These are phyloP conservation scores for Sordaria brevicollis DNA, from an alignment of 495 filamentous ascomycete genomes.

Conservation along the genomic window DNA sequence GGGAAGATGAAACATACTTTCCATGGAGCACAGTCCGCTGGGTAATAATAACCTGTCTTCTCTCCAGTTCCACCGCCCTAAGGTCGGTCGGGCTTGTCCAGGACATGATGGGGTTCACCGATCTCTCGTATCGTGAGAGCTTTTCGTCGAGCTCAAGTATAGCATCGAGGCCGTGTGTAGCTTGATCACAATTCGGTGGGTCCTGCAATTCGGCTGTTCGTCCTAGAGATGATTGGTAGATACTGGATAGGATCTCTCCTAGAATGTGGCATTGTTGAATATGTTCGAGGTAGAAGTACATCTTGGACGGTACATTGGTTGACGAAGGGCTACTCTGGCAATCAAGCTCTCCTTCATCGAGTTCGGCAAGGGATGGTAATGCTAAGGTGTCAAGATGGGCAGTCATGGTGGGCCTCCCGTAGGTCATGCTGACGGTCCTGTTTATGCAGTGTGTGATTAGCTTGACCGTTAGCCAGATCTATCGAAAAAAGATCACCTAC, in stretches of 20 bases:
- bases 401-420: slow-evolving; percentile 37
- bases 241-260: slow-evolving; percentile 30
- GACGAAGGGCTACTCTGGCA: neutral
- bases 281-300: slow-evolving; percentile 31
- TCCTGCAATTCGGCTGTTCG: slow-evolving; percentile 4
- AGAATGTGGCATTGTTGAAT: slow-evolving; percentile 35
- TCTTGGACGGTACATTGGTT: slow-evolving; percentile 3
- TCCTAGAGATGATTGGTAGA: slow-evolving; percentile 32
- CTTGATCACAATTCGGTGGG: slow-evolving; percentile 5
- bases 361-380: slow-evolving; percentile 15
- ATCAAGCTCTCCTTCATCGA: slow-evolving; percentile 6
- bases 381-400: slow-evolving; percentile 25
- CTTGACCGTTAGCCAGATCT: too few species aligned
- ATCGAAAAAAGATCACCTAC: slow-evolving; percentile 16
- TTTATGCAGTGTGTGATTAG: neutral
- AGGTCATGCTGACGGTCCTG: slow-evolving; percentile 41
- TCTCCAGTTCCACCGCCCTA: slow-evolving; percentile 1
- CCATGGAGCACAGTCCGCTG: slow-evolving; percentile 34
- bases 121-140: slow-evolving; percentile 27
- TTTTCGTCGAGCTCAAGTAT: slow-evolving; percentile 32
- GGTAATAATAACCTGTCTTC: slow-evolving; percentile 17
- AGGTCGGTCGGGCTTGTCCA: slow-evolving; percentile 20
- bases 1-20: slow-evolving; percentile 17
- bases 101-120: slow-evolving; percentile 25
- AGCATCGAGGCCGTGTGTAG: slow-evolving; percentile 23